These are phyloP conservation scores for Russula ochroleuca DNA, from an alignment of 768 basidiomycete species.

Conservation along the genomic window DNA sequence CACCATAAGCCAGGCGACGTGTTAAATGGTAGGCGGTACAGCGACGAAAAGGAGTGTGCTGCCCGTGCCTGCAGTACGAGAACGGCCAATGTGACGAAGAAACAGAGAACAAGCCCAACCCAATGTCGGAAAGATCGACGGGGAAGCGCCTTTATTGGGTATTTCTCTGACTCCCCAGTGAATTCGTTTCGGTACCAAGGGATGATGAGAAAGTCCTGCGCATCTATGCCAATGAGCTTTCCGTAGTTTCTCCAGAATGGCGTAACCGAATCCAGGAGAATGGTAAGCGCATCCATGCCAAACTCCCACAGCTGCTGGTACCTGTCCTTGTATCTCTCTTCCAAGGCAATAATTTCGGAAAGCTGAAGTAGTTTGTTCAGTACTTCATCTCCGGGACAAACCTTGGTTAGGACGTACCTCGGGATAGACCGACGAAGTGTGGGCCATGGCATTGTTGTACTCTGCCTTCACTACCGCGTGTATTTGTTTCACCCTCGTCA, in stretches of 20 bases:
- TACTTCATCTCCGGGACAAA: slow-evolving; percentile 3
- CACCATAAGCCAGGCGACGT: slow-evolving; percentile 59
- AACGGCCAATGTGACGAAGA: slow-evolving; percentile 44
- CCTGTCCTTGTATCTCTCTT: slow-evolving; percentile 75
- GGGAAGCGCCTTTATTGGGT: slow-evolving; percentile 55
- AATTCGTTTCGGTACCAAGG: slow-evolving; percentile 82
- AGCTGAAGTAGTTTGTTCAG: slow-evolving; percentile 41
- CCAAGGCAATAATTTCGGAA: slow-evolving; percentile 62
- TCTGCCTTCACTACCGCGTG: slow-evolving; percentile 57
- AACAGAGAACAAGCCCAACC: slow-evolving; percentile 55
- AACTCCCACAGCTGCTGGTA: slow-evolving; percentile 81
- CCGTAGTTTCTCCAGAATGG: slow-evolving; percentile 82
- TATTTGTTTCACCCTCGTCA: slow-evolving; percentile 50
- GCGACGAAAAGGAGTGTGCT: slow-evolving; percentile 49
- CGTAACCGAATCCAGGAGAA: slow-evolving; percentile 69
- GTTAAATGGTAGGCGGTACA: slow-evolving; percentile 56
- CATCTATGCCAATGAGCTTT: slow-evolving; percentile 74
- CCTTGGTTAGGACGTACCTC: slow-evolving; percentile 46
- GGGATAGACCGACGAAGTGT: slow-evolving; percentile 74
- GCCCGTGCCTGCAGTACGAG: slow-evolving; percentile 54
- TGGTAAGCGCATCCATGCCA: slow-evolving; percentile 71
- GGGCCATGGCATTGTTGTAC: slow-evolving; percentile 60
- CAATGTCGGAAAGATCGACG: slow-evolving; percentile 64
- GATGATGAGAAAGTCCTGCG: slow-evolving; percentile 76
- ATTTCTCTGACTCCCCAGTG: slow-evolving; percentile 69